Evolutionary conservation across 176 grass and related monocot genomes (phyloP).

Genomic region (maize (Zea mays)): Zm-B73-REFERENCE-NAM-5.0 NC_050100.1:65696001-65696500

Average conservation of each 20-base stretch:
- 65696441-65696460: slow-evolving; percentile 59
- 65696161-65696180: not conserved
- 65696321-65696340: not conserved
- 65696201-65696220: not conserved
- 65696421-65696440: slow-evolving; percentile 91
- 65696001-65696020: not conserved
- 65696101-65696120: slow-evolving; percentile 20
- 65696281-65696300: slow-evolving; percentile 53
- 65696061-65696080: slow-evolving; percentile 94
- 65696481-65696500: slow-evolving; percentile 81
- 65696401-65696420: slow-evolving; percentile 81
- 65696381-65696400: slow-evolving; percentile 89
- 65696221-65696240: slow-evolving; percentile 62
- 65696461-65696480: slow-evolving; percentile 52
- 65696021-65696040: not conserved
- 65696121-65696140: not conserved
- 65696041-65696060: slow-evolving; percentile 39
- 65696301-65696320: slow-evolving; percentile 1
- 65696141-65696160: not conserved
- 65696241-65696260: slow-evolving; percentile 94
- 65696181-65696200: no score
- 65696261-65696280: slow-evolving; percentile 93
- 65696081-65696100: slow-evolving; percentile 84
- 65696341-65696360: not conserved
- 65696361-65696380: not conserved